Conservation (phyloP, 2,329 filamentous ascomycete species). For the Sphaerulina vaccinii region DNA sequence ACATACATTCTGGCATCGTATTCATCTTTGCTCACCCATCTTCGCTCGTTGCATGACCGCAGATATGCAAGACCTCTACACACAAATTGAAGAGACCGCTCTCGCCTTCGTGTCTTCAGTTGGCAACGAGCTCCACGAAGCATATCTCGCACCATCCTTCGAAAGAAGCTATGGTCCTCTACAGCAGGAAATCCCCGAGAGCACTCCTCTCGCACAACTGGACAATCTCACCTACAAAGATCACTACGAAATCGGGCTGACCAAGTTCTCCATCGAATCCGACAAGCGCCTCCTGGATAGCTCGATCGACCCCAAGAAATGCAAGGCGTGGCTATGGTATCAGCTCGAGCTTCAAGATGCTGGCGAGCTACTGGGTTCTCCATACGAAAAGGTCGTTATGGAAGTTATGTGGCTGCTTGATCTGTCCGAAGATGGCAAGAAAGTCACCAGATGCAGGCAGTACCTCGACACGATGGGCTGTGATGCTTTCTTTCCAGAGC, state of each 20-base stretch:
- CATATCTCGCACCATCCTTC: slow-evolving; percentile 1
- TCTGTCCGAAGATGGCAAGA: slow-evolving; percentile 5
- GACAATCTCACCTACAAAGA: slow-evolving; percentile 5
- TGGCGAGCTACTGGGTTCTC: background rate
- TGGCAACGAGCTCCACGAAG: background rate
- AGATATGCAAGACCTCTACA: slow-evolving; percentile 9
- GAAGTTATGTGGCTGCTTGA: slow-evolving; percentile 12
- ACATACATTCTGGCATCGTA: background rate
- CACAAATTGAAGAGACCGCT: slow-evolving; percentile 8
- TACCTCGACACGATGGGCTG: slow-evolving; percentile 10
- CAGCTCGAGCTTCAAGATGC: slow-evolving; percentile 7
- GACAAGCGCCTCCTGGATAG: slow-evolving; percentile 10
- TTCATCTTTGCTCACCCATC: background rate
- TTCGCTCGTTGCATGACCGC: no score
- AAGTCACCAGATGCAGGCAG: slow-evolving; percentile 1
- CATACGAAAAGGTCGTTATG: slow-evolving; percentile 10
- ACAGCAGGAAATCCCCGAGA: slow-evolving; percentile 2
- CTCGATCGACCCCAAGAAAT: slow-evolving; percentile 5
- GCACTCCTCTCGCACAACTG: background rate
- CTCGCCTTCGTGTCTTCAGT: slow-evolving; percentile 4
- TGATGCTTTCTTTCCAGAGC: slow-evolving; percentile 5
- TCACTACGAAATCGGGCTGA: slow-evolving; percentile 7
- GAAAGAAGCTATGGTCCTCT: slow-evolving; percentile 3
- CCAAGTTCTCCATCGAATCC: slow-evolving; percentile 1
- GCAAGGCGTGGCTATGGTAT: slow-evolving; percentile 12